Evolutionary conservation across 805 yeast genomes (phyloP), one percentile per base, ranked within the genome.

Genomic region (Yamadazyma tumulicola): DNA sequence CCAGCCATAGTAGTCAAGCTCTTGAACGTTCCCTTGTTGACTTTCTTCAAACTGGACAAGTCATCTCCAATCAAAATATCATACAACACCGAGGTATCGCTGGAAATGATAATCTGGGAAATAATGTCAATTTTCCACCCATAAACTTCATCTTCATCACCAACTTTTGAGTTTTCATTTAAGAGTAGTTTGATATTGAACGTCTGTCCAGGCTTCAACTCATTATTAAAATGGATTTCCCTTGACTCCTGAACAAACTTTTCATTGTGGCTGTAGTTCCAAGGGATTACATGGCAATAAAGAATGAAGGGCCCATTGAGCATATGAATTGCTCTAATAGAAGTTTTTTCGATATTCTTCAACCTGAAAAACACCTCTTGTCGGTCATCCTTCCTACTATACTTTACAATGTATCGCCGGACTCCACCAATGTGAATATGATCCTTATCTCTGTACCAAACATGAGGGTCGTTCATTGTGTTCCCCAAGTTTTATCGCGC

Each of bases 171-270:
- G 42, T 72, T 68, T 3, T 57, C 55, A 51, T 75, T 78, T 45
- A 83, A 52, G 12, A 56, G 46, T 17, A 85, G 59, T 37, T 63
- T 64, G 2, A 78, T 79, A 38, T 74, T 72, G 53, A 82, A 83
- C 5, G 77, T 66, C 47, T 79, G 83, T 16, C 83, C 85, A 0
- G 95, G 93, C 43, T 79, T 80, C 14, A 86, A 57, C 26, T 61
- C 56, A 41, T 66, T 64, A 18, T 54, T 52, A 46, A 62, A 67
- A 23, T 49, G 50, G 6, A 67, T 59, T 41, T 66, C 71, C 22
- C 46, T 43, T 27, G 53, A 52, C 12, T 38, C 31, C 17, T 45
- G 51, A 16, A 41, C 31, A 31, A 64, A 64, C 33, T 34, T 32
- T 37, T 42, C 21, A 4, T 32, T 36, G 19, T 55, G 60, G 29